A percentile compares a stretch with the other conserved stretches of the same genome.
Evolutionary conservation across 768 basidiomycete species (phyloP).

Genomic region (Baorangia bicolor): DNA sequence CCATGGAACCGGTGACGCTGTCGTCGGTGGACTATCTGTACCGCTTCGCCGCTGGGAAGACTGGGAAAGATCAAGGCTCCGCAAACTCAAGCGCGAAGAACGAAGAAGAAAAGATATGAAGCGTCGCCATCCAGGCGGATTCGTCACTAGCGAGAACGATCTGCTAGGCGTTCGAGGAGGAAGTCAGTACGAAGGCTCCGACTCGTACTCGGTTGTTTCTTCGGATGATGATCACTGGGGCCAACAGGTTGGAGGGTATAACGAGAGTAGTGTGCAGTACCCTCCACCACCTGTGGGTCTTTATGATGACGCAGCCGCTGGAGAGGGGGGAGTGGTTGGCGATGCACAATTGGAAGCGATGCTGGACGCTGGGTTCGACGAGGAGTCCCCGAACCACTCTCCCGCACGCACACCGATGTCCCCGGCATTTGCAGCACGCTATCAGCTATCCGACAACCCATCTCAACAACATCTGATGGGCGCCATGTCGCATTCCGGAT

Average conservation of each 20-base stretch:
- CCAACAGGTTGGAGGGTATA: constrained; percentile 91
- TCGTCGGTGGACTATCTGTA: constrained; percentile 56
- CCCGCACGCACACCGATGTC: constrained; percentile 36
- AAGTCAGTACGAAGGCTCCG: constrained; percentile 75
- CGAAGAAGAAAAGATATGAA: constrained; percentile 79
- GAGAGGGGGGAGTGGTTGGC: constrained; percentile 47
- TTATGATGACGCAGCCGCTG: constrained; percentile 37
- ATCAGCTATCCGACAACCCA: constrained; percentile 61
- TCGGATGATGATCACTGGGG: constrained; percentile 98
- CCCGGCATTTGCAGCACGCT: constrained; percentile 48
- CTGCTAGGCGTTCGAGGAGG: constrained; percentile 57
- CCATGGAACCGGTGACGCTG: constrained; percentile 66
- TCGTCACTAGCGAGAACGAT: constrained; percentile 60
- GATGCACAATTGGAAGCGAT: constrained; percentile 86
- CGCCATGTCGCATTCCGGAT: constrained; percentile 50
- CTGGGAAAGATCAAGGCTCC: constrained; percentile 94
- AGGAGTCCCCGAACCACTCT: constrained; percentile 49
- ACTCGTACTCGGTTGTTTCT: constrained; percentile 76
- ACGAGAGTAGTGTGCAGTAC: constrained; percentile 76
- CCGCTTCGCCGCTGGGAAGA: constrained; percentile 99
- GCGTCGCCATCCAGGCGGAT: constrained; percentile 69
- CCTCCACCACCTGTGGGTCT: constrained; percentile 86
- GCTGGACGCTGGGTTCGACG: constrained; percentile 86
- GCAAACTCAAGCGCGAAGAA: constrained; percentile 88
- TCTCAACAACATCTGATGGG: constrained; percentile 37